phyloP scores from a whole-genome alignment of 1,284 basidiomycete genomes.

The Porogramme epimiltina region DNA sequence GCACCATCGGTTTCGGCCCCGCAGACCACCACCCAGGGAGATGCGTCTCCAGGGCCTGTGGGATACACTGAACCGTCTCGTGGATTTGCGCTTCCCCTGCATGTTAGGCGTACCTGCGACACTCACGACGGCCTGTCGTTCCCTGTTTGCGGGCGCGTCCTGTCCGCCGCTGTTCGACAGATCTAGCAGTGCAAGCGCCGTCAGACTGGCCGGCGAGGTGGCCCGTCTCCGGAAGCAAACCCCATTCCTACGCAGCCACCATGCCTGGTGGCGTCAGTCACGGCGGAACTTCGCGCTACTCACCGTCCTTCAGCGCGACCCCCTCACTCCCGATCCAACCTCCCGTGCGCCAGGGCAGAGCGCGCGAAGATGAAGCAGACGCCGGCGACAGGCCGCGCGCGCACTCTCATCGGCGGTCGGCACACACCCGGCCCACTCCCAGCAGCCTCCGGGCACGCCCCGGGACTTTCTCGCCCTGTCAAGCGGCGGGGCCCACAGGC shows the following conservation, averaged over 20 bases:
- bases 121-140: no score
- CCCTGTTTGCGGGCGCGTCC: no score
- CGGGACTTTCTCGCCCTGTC: conserved; percentile 20
- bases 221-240: no score
- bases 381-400: not conserved
- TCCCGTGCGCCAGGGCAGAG: not conserved
- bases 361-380: no score
- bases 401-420: conserved; percentile 19
- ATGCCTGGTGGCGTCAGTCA: not conserved
- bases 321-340: not conserved
- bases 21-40: not conserved
- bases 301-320: not conserved
- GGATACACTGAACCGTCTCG: not conserved
- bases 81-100: no score
- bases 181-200: no score
- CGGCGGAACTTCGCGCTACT: not conserved
- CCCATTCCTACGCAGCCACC: not conserved
- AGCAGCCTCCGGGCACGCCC: conserved; percentile 5
- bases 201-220: not conserved
- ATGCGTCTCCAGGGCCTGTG: not conserved
- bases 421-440: conserved; percentile 8
- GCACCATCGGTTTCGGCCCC: not conserved
- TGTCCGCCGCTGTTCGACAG: no score
- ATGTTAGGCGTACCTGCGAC: no score
- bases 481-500: conserved; percentile 3